Base-by-base conservation (phyloP, 306 rosid genomes). In the Hippophae gyantsensis region DNA sequence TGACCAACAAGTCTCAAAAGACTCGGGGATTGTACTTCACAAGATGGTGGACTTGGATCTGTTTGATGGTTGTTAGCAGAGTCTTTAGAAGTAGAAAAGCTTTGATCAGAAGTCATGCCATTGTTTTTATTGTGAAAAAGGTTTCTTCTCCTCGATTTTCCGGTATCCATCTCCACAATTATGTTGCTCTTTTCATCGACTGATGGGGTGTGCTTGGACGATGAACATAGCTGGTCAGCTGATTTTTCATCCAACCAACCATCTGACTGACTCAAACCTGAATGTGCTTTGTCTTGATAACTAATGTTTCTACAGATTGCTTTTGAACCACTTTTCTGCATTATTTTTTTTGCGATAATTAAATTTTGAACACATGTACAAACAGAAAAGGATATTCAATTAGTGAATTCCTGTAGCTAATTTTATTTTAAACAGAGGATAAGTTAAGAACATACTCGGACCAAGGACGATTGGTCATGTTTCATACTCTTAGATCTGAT, bases 321-420 rank as follows among this genome's bases (percentile, higher is more conserved):
- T 68, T 69, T 89, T 12, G 86, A 83, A 72, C 76, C 70, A 69
- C 56, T 78, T 76, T 81, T 80, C 95, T 86, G 66, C 85, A 82
- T 18, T 58, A 82, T 18, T 58, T n/a, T 66, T 43, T 8, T 14
- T 12, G 46, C 14, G 11, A 2, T 9, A 25, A 13, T 7, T 42
- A 58, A 9, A 32, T 58, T 65, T 38, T 26, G 58, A 55, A 7
- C 12, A 46, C 14, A 54, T 7, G 10, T 5, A 23, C 8, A 47
- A 32, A 11, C 32, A 13, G 44, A 18, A 44, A 57, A 27, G 25
- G 25, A 14, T 53, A 61, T 7, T 18, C 57, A 54, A 49, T 58
- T 13, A 53, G 38, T 0, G 38, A 27, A 2, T 2, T 27, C 38
- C 4, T 27, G 38, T 2, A 27, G 38, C 1, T 3, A 27, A 27